Evolutionary conservation across 495 filamentous ascomycete species (phyloP).

Genomic region (Clohesyomyces aquaticus): DNA sequence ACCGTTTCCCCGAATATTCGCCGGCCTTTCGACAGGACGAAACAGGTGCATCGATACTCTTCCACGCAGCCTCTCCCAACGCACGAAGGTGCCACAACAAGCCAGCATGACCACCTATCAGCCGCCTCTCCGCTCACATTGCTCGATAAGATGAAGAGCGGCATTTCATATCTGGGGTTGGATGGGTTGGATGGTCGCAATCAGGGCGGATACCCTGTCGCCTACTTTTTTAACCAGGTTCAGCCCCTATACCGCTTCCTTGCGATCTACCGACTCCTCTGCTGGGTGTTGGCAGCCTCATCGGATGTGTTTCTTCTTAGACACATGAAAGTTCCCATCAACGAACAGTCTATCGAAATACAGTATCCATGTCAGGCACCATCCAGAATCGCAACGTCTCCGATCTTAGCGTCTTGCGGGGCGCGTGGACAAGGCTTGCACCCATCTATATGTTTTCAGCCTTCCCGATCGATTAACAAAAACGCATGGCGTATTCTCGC

Average conservation of each 20-base stretch:
- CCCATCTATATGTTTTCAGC: constrained; percentile 14
- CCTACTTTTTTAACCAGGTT: constrained; percentile 30
- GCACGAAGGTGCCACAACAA: neutral
- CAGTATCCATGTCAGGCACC: constrained; percentile 9
- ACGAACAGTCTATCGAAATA: constrained; percentile 16
- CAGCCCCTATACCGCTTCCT: neutral
- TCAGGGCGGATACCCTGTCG: constrained; percentile 18
- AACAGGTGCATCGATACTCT: neutral
- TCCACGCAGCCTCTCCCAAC: neutral
- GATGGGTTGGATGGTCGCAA: neutral
- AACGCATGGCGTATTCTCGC: neutral
- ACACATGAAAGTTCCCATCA: constrained; percentile 7
- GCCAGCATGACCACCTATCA: neutral
- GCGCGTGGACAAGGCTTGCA: neutral
- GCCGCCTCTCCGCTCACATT: neutral
- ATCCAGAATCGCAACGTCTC: constrained; percentile 15
- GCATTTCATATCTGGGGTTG: neutral
- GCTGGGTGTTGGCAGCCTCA: neutral
- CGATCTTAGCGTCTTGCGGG: constrained; percentile 17
- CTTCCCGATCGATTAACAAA: constrained; percentile 6
- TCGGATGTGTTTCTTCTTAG: constrained; percentile 6
- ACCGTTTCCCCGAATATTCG: too few relatives aligned
- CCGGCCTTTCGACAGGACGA: neutral
- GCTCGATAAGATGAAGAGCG: neutral
- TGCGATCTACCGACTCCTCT: constrained; percentile 1